Evolutionary conservation across 495 filamentous ascomycete genomes (phyloP), one percentile per base, ranked within the genome.

Genomic region (Polyplosphaeria fusca): DNA sequence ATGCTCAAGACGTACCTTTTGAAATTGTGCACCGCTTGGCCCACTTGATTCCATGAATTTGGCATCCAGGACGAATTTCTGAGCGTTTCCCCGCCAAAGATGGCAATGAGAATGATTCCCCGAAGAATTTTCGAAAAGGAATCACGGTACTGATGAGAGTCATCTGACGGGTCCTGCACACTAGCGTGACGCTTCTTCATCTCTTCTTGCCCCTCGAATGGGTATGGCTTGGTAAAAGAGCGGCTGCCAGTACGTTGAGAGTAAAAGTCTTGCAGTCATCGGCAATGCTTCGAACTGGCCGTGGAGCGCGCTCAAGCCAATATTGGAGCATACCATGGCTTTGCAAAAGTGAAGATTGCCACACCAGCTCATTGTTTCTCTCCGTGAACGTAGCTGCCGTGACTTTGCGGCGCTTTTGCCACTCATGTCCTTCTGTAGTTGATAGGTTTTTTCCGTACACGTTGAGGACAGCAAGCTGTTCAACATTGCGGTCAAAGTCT

Each of bases 401-500:
- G 7, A 75, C 53, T 45, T 74, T 79, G 14, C 77, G 70, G 46
- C 78, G 75, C 18, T 61, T 70, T 16, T 72, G 68, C 77, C 78
- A 82, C n/a, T 73, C 53, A 14, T 64, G 23, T 7, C 69, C 72
- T 25, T 77, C 70, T 16, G 64, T 66, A 62, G 73, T 73, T 2
- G 69, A 58, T 0, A 81, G 56, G 58, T 74, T 79, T 11, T 70
- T 71, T 1, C 78, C 76, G 58, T 77, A 81, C 1, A 78, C 53
- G 19, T 74, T 67, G 19, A 79, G 58, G 4, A 71, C 51, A 14
- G 67, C 73, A 69, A 56, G 72, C 67, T 48, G 1, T 11, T 65
- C 58, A 4, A 71, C 45, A 30, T 73, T 69, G 16, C 77, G 74
- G 5, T 70, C 64, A 55, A 79, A 82, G 4, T 77, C 72, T 2